These are phyloP conservation scores for Zygnema circumcarinatum DNA, from an alignment of 139 green algal species.

Conservation along the genomic window DNA sequence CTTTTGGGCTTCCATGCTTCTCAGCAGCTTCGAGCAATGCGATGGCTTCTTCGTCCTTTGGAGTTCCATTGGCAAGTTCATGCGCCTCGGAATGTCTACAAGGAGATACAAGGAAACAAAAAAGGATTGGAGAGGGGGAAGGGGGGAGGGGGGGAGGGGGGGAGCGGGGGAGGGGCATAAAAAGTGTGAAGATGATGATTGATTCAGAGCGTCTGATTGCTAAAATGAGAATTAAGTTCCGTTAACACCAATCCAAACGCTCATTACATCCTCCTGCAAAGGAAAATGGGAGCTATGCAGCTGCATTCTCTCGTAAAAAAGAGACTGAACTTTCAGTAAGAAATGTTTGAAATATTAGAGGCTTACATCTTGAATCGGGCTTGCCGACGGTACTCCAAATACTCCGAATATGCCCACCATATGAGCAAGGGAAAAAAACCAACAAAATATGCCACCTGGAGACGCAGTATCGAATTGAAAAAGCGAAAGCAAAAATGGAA, in stretches of 20 bases:
- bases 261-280: neutral
- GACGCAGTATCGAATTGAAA: no score
- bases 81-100: neutral
- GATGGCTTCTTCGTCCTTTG: neutral
- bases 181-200: neutral
- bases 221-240: neutral
- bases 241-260: neutral
- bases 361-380: constrained; percentile 17
- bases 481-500: no score
- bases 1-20: neutral
- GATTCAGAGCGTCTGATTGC: neutral
- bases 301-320: neutral
- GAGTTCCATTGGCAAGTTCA: neutral
- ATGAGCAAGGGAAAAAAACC: constrained; percentile 27
- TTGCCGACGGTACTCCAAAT: constrained; percentile 30
- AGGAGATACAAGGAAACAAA: neutral
- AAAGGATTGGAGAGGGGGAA: neutral
- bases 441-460: constrained; percentile 39
- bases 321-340: neutral
- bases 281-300: neutral
- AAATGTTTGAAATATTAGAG: neutral
- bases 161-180: neutral
- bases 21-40: neutral
- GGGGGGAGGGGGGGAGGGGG: neutral
- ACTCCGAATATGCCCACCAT: constrained; percentile 23